Base-by-base conservation (phyloP, 2,329 filamentous ascomycete genomes). In the Alternaria triticina region DNA sequence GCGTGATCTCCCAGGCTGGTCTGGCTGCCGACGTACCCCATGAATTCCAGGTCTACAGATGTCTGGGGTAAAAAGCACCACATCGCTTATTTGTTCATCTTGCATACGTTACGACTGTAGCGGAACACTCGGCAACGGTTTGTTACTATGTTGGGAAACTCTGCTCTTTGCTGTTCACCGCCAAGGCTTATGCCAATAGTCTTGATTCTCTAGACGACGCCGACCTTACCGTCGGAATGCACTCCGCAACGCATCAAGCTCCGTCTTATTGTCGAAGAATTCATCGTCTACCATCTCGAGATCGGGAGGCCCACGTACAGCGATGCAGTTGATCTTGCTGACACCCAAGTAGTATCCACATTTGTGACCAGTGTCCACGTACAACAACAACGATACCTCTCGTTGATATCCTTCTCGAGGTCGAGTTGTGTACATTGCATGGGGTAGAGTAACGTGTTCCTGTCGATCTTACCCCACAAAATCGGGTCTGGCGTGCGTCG, bases 81-180 rank as follows among this genome's bases (percentile, higher is more conserved):
- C 49, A 55, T 51, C 22, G 58, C 58, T 55, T 61, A 7, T 61
- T 49, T 20, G 51, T 46, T 49, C 46, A 54, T 57, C 33, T 12
- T 49, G 46, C 43, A 46, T 54, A 54, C n/a, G 25, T 50, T 15
- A 30, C 43, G 44, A 8, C 30, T 5, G 12, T 23, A 44, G 25
- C 51, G 61, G 61, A 66, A 66, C n/a, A 46, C 46, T 61, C 54
- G 64, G 61, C 57, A 66, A 66, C 55, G 55, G n/a, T 46, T 30
- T 54, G 25, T 40, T 61, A 33, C 54, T 61, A 57, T 61, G 43
- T 61, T 59, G 12, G 30, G 46, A 33, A 54, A 23, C 46, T 23
- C 10, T 50, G 6, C 25, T 47, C 30, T 22, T 17, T 4, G 17
- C 27, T 15, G 22, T 49, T 13, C 52, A 28, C 22, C n/a, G 27